phyloP scores from a whole-genome alignment of 2,329 filamentous ascomycete species.

The Fusarium pseudoanthophilum region DNA sequence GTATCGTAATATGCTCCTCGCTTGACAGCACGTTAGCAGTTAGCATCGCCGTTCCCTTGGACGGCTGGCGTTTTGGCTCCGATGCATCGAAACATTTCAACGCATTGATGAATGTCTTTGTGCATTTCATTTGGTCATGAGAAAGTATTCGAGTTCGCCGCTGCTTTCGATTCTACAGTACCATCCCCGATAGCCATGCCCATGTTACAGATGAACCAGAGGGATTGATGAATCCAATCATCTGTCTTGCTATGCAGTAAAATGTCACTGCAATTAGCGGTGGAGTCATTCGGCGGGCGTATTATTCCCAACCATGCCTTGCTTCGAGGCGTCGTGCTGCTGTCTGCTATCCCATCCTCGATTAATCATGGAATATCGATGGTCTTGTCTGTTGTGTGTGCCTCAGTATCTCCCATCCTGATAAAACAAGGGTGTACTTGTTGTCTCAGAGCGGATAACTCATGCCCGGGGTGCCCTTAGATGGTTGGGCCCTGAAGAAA shows the following conservation, averaged over 20 bases:
- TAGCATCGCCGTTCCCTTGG: constrained; percentile 8
- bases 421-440: constrained; percentile 5
- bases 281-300: constrained; percentile 12
- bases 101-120: not conserved
- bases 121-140: not conserved
- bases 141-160: constrained; percentile 8
- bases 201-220: not conserved
- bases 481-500: constrained; percentile 10
- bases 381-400: not conserved
- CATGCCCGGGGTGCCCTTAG: constrained; percentile 15
- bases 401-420: constrained; percentile 1
- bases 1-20: constrained; percentile 21
- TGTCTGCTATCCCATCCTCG: constrained; percentile 9
- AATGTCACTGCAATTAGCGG: constrained; percentile 29
- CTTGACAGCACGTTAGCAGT: constrained; percentile 15
- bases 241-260: not conserved
- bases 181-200: not conserved
- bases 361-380: constrained; percentile 14
- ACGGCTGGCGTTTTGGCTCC: not conserved
- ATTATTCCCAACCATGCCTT: not conserved
- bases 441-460: constrained; percentile 15
- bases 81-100: not conserved
- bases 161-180: not conserved
- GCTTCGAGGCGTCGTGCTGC: constrained; percentile 2
- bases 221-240: constrained; percentile 2